phyloP scores from a whole-genome alignment of 1,284 basidiomycete genomes.

The Mixia osmundae region DNA sequence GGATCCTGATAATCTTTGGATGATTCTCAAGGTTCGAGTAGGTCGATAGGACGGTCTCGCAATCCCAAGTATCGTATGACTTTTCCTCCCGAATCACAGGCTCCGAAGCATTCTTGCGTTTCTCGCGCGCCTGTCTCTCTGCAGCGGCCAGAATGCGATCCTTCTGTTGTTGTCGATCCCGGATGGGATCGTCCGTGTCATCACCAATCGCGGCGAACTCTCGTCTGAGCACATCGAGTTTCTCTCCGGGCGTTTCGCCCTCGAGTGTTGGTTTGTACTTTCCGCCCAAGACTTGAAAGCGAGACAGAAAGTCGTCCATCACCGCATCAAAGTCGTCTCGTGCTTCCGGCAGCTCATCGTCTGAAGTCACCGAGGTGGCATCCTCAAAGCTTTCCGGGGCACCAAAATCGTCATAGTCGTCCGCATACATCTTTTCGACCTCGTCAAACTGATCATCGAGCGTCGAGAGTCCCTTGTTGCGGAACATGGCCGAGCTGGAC shows the following conservation, averaged over 20 bases:
- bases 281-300: slow-evolving; percentile 62
- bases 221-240: slow-evolving; percentile 49
- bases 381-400: too few species aligned
- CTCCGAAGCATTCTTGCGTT: too few species aligned
- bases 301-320: slow-evolving; percentile 81
- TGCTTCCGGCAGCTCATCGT: slow-evolving; percentile 44
- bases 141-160: slow-evolving; percentile 20
- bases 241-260: slow-evolving; percentile 45
- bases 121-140: slow-evolving; percentile 12
- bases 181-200: slow-evolving; percentile 12
- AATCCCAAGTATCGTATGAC: slow-evolving; percentile 59
- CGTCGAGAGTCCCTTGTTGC: slow-evolving; percentile 64
- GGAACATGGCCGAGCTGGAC: slow-evolving; percentile 87
- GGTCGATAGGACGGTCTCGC: slow-evolving; percentile 87
- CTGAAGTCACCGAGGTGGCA: too few species aligned
- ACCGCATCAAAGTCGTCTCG: slow-evolving; percentile 73
- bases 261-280: slow-evolving; percentile 40
- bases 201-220: slow-evolving; percentile 36
- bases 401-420: slow-evolving; percentile 26
- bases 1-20: slow-evolving; percentile 52
- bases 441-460: slow-evolving; percentile 87
- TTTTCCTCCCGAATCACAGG: too few species aligned
- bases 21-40: slow-evolving; percentile 90
- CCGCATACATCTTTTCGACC: slow-evolving; percentile 56
- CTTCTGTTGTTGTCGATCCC: slow-evolving; percentile 23